Evolutionary conservation across 805 yeast species (phyloP), one percentile per base, ranked within the genome.

Genomic region (Metschnikowia matae): DNA sequence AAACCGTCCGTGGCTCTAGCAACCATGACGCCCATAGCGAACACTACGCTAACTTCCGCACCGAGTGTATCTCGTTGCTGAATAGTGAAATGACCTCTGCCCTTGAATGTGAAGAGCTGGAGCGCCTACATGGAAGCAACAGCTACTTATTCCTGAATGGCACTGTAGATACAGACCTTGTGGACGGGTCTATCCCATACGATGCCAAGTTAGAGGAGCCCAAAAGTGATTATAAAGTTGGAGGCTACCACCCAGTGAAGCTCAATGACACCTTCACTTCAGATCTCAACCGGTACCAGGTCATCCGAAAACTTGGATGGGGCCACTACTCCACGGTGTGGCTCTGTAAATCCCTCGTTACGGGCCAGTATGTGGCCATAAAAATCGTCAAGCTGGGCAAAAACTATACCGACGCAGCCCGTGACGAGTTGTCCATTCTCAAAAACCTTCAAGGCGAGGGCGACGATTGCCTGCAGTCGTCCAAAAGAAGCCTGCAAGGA

Each of bases 291-390:
- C 80, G 87, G 52, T 94, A 94, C 65, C 76, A 84, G 1, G 69
- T 94, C 44, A 91, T 88, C 31, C 80, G 98, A 53, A 94, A 94
- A 64, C 74, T 94, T 3, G 99, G 99, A 0, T 94, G 99, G 99
- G 99, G 99, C 34, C 97, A 94, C 69, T 94, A 94, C 64, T 85
- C 96, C 26, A 94, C 62, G 23, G 62, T 59, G 26, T 59, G 62
- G 62, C 58, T 59, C 34, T 52, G 57, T 17, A 41, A 26, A 17
- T 50, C 54, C 96, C 0, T 97, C 89, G 20, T 91, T 97, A 97
- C 73, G 88, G 29, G 98, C 97, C 4, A 78, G 71, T 53, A 87
- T 63, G 98, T 94, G 20, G 99, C 99, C 1, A 79, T 94, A 78
- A 94, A 94, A 66, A 85, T 94, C 58, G 97, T 94, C 23, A 79